Conservation (phyloP, 257 asterid genomes). For the Nicotiana noctiflora region DNA sequence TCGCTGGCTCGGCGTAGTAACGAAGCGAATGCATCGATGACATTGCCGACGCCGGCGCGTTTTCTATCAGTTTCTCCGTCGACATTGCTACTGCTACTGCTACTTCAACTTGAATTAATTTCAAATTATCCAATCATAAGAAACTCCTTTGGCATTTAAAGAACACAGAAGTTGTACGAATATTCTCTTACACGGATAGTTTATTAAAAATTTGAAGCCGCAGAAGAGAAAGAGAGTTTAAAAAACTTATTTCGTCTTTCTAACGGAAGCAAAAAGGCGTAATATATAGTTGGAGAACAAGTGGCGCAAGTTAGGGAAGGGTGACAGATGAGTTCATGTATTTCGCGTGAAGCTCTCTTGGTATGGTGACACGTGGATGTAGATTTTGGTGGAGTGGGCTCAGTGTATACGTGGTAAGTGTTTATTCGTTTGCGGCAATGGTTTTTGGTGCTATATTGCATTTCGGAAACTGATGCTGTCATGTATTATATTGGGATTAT, state of each 20-base stretch:
- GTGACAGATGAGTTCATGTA: slow-evolving; percentile 15
- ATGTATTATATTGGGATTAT: not conserved
- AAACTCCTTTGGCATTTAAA: not conserved
- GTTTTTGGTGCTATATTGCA: not conserved
- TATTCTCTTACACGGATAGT: not conserved
- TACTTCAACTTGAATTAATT: not conserved
- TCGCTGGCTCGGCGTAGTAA: slow-evolving; percentile 27
- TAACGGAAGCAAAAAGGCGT: slow-evolving; percentile 22
- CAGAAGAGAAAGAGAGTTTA: not conserved
- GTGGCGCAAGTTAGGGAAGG: slow-evolving; percentile 7
- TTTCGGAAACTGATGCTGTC: not conserved
- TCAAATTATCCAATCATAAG: not conserved
- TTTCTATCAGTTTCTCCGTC: slow-evolving; percentile 58
- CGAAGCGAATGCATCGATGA: slow-evolving; percentile 54
- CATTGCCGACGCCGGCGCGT: slow-evolving; percentile 22
- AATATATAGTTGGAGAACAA: slow-evolving; percentile 14
- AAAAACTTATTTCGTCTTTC: not conserved
- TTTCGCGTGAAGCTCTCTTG: slow-evolving; percentile 13
- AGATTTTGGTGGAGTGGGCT: not conserved
- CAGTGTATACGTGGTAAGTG: slow-evolving; percentile 12
- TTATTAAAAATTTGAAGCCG: not conserved
- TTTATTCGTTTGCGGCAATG: not conserved
- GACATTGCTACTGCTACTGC: slow-evolving; percentile 35
- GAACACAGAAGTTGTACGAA: not conserved
- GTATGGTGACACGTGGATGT: slow-evolving; percentile 28